Percentiles rank a stretch among this genome's conserved stretches.
Conservation (phyloP, 2,329 filamentous ascomycete genomes). For the Penicillium sp. region DNA sequence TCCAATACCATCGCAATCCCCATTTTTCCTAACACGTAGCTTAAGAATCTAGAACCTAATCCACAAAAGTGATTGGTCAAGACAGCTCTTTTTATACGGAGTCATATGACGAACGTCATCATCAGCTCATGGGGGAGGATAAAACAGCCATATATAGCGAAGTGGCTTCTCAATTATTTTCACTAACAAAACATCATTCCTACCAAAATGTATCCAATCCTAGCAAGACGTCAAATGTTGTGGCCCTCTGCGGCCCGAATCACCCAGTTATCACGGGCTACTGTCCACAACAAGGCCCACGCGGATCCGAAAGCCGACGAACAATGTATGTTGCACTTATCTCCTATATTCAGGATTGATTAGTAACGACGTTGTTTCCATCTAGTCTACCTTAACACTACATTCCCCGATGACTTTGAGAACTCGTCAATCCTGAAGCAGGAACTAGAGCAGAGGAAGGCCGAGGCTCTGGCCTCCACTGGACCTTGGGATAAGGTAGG, state of each 20-base stretch:
- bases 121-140: not conserved
- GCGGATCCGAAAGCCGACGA: slow-evolving; percentile 4
- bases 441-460: slow-evolving; percentile 5
- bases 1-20: slow-evolving; percentile 1
- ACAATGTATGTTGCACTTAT: slow-evolving; percentile 5
- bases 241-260: slow-evolving; percentile 6
- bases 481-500: not conserved
- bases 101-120: slow-evolving; percentile 19
- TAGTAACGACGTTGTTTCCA: not conserved
- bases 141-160: not conserved
- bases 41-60: not conserved
- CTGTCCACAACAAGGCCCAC: slow-evolving; percentile 9
- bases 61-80: not conserved
- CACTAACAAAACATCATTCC: not conserved
- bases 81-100: not conserved
- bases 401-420: slow-evolving; percentile 18
- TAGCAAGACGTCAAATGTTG: slow-evolving; percentile 11
- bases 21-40: not conserved
- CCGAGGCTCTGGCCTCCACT: not conserved
- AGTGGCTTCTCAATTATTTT: not conserved
- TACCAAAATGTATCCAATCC: slow-evolving; percentile 9
- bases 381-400: slow-evolving; percentile 11
- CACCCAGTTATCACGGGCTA: slow-evolving; percentile 7
- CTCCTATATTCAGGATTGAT: not conserved
- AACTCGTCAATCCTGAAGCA: slow-evolving; percentile 3